phyloP scores from a whole-genome alignment of 208 protist genomes.

The Herpetomonas samuelpessoai region DNA sequence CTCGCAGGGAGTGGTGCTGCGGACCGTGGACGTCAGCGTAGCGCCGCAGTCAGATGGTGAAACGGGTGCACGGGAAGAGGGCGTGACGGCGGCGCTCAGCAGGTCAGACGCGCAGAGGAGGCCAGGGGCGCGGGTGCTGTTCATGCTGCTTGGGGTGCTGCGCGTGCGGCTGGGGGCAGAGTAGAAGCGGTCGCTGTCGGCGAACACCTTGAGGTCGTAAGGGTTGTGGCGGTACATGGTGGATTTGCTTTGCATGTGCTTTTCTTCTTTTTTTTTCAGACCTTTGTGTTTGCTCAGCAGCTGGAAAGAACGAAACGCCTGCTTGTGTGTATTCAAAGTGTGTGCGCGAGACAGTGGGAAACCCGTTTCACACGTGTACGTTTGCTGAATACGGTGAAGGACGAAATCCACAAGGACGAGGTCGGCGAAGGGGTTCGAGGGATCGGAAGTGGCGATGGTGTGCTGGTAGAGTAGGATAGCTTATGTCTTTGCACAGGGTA shows the following conservation, averaged over 20 bases:
- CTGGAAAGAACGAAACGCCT: not conserved
- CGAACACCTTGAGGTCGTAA: not conserved
- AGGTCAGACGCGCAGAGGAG: not conserved
- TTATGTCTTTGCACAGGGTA: too few relatives aligned
- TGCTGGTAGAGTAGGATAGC: too few relatives aligned
- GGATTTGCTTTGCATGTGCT: not conserved
- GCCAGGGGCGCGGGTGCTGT: too few relatives aligned
- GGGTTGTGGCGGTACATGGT: not conserved
- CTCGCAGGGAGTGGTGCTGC: too few relatives aligned
- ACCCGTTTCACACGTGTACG: too few relatives aligned
- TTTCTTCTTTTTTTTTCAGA: not conserved
- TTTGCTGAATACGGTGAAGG: too few relatives aligned
- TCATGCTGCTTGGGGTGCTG: not conserved
- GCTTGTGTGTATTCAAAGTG: not conserved
- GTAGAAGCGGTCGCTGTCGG: not conserved
- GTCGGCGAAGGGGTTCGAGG: too few relatives aligned
- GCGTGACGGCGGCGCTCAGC: not conserved
- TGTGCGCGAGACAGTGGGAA: not conserved
- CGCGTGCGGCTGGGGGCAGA: not conserved
- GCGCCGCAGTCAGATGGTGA: not conserved
- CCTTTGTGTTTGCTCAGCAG: not conserved
- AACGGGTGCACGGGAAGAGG: not conserved
- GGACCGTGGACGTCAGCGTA: not conserved
- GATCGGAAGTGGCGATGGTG: too few relatives aligned
- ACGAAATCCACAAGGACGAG: too few relatives aligned